A percentile compares a stretch with the other conserved stretches of the same genome.
Conservation (phyloP, 331 rosid species). For the Malus hybrid region DNA sequence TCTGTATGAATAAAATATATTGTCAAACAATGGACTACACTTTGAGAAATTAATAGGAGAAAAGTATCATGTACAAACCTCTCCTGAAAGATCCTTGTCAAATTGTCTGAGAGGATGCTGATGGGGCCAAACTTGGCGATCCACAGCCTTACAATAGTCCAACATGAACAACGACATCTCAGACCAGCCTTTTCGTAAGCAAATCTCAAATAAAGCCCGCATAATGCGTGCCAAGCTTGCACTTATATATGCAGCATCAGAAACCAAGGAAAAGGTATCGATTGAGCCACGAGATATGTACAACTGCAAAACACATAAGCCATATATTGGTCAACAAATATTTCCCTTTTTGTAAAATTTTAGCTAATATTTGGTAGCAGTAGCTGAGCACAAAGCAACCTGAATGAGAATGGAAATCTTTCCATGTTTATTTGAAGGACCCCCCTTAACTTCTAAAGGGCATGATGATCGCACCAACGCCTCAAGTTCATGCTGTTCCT, state of each 20-base stretch:
- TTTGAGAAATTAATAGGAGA: slow-evolving; percentile 16
- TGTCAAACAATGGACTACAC: slow-evolving; percentile 4
- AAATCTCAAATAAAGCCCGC: slow-evolving; percentile 91
- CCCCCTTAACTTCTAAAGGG: slow-evolving; percentile 85
- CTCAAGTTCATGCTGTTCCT: slow-evolving; percentile 95
- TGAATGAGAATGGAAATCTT: slow-evolving; percentile 92
- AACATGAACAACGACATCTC: slow-evolving; percentile 90
- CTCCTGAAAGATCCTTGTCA: slow-evolving; percentile 74
- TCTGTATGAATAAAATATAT: slow-evolving; percentile 35
- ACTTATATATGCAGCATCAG: slow-evolving; percentile 94
- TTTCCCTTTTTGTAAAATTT: background rate
- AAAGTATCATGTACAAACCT: slow-evolving; percentile 42
- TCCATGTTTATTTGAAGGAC: slow-evolving; percentile 94
- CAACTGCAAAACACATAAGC: slow-evolving; percentile 50
- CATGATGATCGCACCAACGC: slow-evolving; percentile 63
- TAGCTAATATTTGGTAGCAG: background rate
- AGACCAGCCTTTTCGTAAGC: slow-evolving; percentile 88
- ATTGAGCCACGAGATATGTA: slow-evolving; percentile 87
- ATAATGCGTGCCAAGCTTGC: slow-evolving; percentile 95
- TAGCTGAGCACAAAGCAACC: slow-evolving; percentile 34
- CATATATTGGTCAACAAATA: slow-evolving; percentile 11
- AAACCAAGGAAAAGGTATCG: slow-evolving; percentile 77
- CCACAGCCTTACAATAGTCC: slow-evolving; percentile 97
- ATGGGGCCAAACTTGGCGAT: slow-evolving; percentile 94
- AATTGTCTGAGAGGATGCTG: slow-evolving; percentile 94